Percentiles rank a stretch among this genome's conserved stretches.
Conservation (phyloP, 225 moss, liverwort and hornwort genomes). For the Takakia lepidozioides region DNA sequence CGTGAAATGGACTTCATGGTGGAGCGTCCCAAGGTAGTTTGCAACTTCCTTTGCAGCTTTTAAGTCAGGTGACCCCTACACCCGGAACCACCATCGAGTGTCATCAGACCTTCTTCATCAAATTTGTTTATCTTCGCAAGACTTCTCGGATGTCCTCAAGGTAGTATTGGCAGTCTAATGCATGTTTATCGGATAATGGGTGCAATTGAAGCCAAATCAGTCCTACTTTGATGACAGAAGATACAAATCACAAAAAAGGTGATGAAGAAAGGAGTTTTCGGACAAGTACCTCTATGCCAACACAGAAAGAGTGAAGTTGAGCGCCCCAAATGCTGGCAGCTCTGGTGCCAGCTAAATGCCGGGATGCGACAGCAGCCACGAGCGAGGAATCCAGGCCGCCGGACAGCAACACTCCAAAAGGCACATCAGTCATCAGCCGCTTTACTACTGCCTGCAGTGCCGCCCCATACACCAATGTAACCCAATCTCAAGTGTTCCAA, state of each 20-base stretch:
- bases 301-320: slow-evolving; percentile 82
- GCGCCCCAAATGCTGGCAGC: slow-evolving; percentile 75
- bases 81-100: too few relatives aligned
- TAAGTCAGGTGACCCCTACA: slow-evolving; percentile 78
- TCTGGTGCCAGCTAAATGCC: slow-evolving; percentile 55
- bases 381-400: slow-evolving; percentile 77
- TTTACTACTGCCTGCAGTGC: slow-evolving; percentile 76
- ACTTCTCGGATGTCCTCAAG: too few relatives aligned
- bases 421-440: slow-evolving; percentile 85
- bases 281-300: slow-evolving; percentile 55
- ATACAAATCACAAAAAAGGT: too few relatives aligned
- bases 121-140: too few relatives aligned
- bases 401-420: slow-evolving; percentile 79
- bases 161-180: too few relatives aligned
- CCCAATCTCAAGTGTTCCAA: too few relatives aligned
- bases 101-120: too few relatives aligned
- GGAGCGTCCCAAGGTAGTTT: slow-evolving; percentile 56
- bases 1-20: slow-evolving; percentile 73
- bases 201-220: too few relatives aligned
- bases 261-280: too few relatives aligned
- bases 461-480: too few relatives aligned
- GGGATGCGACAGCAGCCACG: slow-evolving; percentile 72
- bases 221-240: too few relatives aligned
- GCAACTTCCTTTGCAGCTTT: slow-evolving; percentile 81
- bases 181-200: too few relatives aligned